Evolutionary conservation across 225 moss, liverwort and hornwort genomes (phyloP).

Genomic region (Pleurozium schreberi): DNA sequence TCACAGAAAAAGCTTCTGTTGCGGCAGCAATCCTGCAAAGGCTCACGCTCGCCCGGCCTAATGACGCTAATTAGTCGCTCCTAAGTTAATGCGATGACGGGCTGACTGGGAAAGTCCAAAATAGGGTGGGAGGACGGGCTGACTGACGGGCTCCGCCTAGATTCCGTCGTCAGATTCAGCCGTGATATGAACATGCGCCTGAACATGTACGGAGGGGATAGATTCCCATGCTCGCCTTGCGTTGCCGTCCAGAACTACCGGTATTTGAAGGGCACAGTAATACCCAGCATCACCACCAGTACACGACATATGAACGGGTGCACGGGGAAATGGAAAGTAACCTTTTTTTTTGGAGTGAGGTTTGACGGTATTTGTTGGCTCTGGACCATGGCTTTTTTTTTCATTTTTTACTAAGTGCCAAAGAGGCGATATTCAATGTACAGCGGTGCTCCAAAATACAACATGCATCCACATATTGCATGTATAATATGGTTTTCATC

Average conservation of each 20-base stretch:
- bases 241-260: background rate
- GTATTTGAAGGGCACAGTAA: background rate
- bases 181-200: background rate
- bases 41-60: background rate
- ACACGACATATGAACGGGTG: background rate
- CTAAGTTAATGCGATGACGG: background rate
- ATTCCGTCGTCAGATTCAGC: constrained; percentile 24
- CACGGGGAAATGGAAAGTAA: background rate
- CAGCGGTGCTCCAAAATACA: too few species aligned
- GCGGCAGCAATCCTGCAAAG: background rate
- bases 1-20: background rate
- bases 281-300: background rate
- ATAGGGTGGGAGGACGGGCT: background rate
- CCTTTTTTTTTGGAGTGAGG: background rate
- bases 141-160: background rate
- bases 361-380: background rate
- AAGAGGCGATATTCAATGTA: too few species aligned
- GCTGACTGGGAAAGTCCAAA: too few species aligned
- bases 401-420: too few species aligned
- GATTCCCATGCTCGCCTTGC: background rate
- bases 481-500: too few species aligned
- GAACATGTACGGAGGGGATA: background rate
- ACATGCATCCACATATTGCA: too few species aligned
- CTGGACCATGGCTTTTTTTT: too few species aligned
- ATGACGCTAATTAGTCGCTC: background rate